Percentiles rank a stretch among this genome's conserved stretches.
Evolutionary conservation across 164 flowering plant species (phyloP).

Genomic region (Stephania japonica): DNA sequence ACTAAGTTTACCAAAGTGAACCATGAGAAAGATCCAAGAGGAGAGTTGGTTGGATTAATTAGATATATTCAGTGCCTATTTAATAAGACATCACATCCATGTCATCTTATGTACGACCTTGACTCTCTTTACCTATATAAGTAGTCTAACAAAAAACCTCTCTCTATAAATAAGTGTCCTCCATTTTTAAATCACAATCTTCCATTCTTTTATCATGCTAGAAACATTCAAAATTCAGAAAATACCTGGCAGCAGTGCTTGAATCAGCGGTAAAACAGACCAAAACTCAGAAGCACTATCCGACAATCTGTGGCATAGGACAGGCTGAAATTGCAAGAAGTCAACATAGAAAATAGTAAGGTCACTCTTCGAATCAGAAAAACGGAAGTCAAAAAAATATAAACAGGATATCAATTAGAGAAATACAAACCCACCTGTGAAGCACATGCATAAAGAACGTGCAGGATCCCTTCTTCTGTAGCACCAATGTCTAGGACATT

Average conservation of each 20-base stretch:
- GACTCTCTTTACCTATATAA: not conserved
- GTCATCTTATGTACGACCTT: not conserved
- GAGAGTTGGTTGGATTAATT: not conserved
- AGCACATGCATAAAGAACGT: conserved; percentile 85
- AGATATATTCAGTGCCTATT: not conserved
- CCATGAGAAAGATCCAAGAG: not conserved
- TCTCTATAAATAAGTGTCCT: not conserved
- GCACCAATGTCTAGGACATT: conserved; percentile 61
- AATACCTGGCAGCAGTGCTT: conserved; percentile 77
- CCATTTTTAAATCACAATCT: not conserved
- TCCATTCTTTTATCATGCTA: not conserved
- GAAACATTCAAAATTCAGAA: not conserved
- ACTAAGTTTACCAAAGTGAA: not conserved
- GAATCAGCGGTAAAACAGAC: conserved; percentile 78
- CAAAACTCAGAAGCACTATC: conserved; percentile 53
- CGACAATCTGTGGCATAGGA: conserved; percentile 58
- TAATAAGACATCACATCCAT: not conserved
- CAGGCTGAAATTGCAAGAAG: conserved; percentile 44
- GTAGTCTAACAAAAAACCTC: not conserved
- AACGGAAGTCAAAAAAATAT: not conserved
- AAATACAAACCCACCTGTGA: conserved; percentile 52
- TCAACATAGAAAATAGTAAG: not conserved
- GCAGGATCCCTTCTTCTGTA: conserved; percentile 86
- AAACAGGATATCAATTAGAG: not conserved
- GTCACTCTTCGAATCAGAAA: not conserved